Percentiles rank a stretch among this genome's conserved stretches.
Evolutionary conservation across 139 green algal species (phyloP).

Genomic region (Bryopsis sp.): DNA sequence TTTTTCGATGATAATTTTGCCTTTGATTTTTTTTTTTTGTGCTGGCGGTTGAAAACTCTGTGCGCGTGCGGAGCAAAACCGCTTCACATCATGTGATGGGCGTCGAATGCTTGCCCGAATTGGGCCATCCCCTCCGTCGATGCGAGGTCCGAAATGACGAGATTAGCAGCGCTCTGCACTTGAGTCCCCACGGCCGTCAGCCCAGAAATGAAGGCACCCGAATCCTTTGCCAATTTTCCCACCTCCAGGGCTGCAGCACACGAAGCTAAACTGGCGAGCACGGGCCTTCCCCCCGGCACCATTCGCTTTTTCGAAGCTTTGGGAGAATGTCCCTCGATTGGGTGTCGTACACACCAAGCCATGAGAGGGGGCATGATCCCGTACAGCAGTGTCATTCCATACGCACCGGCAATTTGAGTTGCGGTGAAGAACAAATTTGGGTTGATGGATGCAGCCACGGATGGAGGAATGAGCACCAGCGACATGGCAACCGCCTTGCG

Average conservation of each 20-base stretch:
- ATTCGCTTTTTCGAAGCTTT: constrained; percentile 3
- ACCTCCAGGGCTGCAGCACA: constrained; percentile 20
- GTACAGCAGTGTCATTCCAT: constrained; percentile 61
- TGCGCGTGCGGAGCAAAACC: too few species aligned
- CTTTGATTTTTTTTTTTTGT: too few species aligned
- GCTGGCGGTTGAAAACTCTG: too few species aligned
- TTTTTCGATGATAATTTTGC: too few species aligned
- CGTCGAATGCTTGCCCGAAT: too few species aligned
- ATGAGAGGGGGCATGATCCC: constrained; percentile 59
- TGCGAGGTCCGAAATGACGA: constrained; percentile 11
- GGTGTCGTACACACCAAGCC: constrained; percentile 30
- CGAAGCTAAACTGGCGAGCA: constrained; percentile 27
- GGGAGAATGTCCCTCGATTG: too few species aligned
- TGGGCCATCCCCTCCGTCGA: too few species aligned
- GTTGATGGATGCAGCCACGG: constrained; percentile 15
- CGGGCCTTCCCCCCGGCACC: constrained; percentile 29
- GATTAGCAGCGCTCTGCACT: not conserved
- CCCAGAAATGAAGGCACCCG: not conserved
- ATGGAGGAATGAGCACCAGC: constrained; percentile 12
- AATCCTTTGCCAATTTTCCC: constrained; percentile 23
- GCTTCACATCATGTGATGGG: too few species aligned
- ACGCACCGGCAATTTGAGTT: constrained; percentile 26
- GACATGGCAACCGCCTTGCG: constrained; percentile 15
- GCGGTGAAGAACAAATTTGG: constrained; percentile 19
- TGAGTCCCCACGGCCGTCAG: not conserved